Evolutionary conservation across 306 rosid species (phyloP).

Genomic region (Leucaena leucocephala): DNA sequence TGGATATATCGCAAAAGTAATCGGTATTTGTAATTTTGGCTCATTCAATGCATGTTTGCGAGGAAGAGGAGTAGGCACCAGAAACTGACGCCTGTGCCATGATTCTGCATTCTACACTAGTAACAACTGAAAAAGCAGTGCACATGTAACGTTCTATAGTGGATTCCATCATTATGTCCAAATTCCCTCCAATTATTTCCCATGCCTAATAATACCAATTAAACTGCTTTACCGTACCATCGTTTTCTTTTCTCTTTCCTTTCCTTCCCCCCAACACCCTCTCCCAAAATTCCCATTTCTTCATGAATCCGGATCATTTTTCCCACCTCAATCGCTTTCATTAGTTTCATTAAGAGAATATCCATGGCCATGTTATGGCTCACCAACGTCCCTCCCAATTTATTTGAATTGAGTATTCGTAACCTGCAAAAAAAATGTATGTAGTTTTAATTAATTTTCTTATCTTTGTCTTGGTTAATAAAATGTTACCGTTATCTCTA

Average conservation of each 20-base stretch:
- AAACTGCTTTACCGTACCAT: constrained; percentile 6
- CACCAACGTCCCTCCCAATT: neutral
- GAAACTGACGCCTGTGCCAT: constrained; percentile 14
- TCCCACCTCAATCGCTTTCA: neutral
- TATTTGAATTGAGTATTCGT: neutral
- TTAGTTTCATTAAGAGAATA: neutral
- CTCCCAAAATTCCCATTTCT: neutral
- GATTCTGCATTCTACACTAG: neutral
- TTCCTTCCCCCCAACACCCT: neutral
- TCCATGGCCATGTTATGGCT: neutral
- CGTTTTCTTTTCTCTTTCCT: neutral
- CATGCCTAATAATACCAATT: constrained; percentile 16
- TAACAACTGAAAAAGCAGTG: neutral
- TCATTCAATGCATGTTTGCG: neutral
- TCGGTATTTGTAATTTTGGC: neutral
- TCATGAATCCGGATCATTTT: neutral
- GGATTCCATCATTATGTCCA: constrained; percentile 46
- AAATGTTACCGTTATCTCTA: too few species aligned
- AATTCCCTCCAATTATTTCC: constrained; percentile 25
- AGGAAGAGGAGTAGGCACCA: neutral
- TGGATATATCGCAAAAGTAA: constrained; percentile 23
- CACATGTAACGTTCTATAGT: constrained; percentile 6
- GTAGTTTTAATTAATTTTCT: too few species aligned
- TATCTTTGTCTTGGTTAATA: too few species aligned
- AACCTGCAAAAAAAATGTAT: too few species aligned